Percentiles rank a stretch among this genome's conserved stretches.
Evolutionary conservation across 306 rosid genomes (phyloP).

Genomic region (Rubus parviflorus): DNA sequence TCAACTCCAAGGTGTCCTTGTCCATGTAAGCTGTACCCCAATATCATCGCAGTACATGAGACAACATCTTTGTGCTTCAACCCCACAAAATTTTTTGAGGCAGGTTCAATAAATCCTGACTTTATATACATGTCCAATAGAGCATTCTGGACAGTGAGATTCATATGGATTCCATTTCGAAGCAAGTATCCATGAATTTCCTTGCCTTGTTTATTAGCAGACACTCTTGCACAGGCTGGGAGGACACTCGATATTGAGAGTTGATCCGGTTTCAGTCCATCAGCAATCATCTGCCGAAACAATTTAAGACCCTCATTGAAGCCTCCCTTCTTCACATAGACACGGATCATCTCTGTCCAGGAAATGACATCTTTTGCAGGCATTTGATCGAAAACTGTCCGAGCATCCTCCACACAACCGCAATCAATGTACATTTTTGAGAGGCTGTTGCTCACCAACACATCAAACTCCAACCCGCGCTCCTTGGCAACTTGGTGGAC

Average conservation of each 20-base stretch:
- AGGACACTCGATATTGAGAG: slow-evolving; percentile 52
- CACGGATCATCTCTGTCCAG: slow-evolving; percentile 58
- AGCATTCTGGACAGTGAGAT: slow-evolving; percentile 58
- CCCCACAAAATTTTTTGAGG: slow-evolving; percentile 45
- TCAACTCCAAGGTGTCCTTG: slow-evolving; percentile 54
- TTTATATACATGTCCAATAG: slow-evolving; percentile 68
- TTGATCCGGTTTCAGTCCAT: slow-evolving; percentile 50
- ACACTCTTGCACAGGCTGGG: slow-evolving; percentile 70
- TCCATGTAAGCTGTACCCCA: slow-evolving; percentile 65
- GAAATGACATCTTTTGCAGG: slow-evolving; percentile 52
- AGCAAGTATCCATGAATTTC: slow-evolving; percentile 69
- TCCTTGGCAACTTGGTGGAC: slow-evolving; percentile 48
- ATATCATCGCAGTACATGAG: slow-evolving; percentile 66
- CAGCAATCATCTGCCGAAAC: slow-evolving; percentile 52
- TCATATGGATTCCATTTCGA: slow-evolving; percentile 39
- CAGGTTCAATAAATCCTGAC: slow-evolving; percentile 53
- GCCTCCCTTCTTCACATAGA: slow-evolving; percentile 54
- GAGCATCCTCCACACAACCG: slow-evolving; percentile 45
- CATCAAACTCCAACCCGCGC: slow-evolving; percentile 51
- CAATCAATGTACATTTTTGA: slow-evolving; percentile 70
- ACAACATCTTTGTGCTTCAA: slow-evolving; percentile 46
- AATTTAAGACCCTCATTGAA: slow-evolving; percentile 62
- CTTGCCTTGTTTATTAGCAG: slow-evolving; percentile 57
- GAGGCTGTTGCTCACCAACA: slow-evolving; percentile 57
- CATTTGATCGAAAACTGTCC: slow-evolving; percentile 48